phyloP scores from a whole-genome alignment of 306 rosid species.

The Quillaja saponaria region DNA sequence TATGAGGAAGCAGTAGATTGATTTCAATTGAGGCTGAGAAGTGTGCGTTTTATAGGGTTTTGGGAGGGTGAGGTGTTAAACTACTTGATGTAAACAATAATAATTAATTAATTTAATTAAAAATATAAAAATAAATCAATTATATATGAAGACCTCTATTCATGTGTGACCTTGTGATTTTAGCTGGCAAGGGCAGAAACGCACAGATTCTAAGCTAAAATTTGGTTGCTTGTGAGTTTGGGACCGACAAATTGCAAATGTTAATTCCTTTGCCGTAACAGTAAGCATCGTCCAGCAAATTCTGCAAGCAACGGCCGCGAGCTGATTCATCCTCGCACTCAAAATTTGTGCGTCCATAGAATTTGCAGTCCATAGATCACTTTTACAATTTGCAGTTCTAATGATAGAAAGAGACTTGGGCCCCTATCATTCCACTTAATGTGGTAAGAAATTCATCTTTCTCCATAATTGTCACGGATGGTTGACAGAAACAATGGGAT shows the following conservation, averaged over 20 bases:
- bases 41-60: conserved; percentile 22
- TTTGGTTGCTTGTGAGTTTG: no score
- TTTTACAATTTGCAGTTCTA: no score
- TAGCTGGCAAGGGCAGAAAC: no score
- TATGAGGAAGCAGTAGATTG: conserved; percentile 9
- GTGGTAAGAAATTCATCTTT: conserved; percentile 1
- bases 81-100: neutral
- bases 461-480: neutral
- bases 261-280: no score
- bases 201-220: no score
- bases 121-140: conserved; percentile 7
- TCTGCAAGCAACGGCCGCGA: neutral
- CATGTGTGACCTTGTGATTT: conserved; percentile 40
- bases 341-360: no score
- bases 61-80: neutral
- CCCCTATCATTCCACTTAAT: conserved; percentile 20
- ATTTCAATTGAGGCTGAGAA: conserved; percentile 7
- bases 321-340: neutral
- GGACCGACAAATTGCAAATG: no score
- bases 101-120: neutral
- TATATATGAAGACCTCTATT: conserved; percentile 3
- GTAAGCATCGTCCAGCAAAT: no score
- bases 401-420: neutral
- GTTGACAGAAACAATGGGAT: no score
- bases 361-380: no score